phyloP scores from a whole-genome alignment of 2,329 filamentous ascomycete species.

The Colletotrichum sansevieriae region DNA sequence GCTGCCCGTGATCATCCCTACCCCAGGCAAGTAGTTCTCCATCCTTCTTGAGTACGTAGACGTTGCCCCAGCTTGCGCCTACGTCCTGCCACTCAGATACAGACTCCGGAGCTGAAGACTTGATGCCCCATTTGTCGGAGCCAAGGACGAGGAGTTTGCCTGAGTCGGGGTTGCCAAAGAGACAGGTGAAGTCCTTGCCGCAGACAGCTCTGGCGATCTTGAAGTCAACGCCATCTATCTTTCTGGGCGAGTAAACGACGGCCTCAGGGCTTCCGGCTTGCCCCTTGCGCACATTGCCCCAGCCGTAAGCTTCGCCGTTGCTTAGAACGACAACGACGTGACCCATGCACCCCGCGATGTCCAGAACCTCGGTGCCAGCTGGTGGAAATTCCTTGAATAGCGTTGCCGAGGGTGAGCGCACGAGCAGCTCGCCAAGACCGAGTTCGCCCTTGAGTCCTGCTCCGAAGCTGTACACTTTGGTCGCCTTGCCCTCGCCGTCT shows the following conservation, averaged over 20 bases:
- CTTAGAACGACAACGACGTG: slow-evolving; percentile 81
- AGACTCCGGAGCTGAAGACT: slow-evolving; percentile 66
- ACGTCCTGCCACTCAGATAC: slow-evolving; percentile 75
- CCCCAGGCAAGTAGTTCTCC: slow-evolving; percentile 81
- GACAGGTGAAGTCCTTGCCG: slow-evolving; percentile 86
- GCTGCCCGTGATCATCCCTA: slow-evolving; percentile 85
- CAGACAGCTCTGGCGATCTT: slow-evolving; percentile 77
- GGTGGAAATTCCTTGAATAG: slow-evolving; percentile 75
- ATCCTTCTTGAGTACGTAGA: slow-evolving; percentile 76
- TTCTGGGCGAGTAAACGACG: slow-evolving; percentile 70
- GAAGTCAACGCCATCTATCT: slow-evolving; percentile 71
- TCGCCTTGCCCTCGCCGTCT: slow-evolving; percentile 58
- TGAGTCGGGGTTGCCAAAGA: slow-evolving; percentile 68
- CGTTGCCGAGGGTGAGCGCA: slow-evolving; percentile 62
- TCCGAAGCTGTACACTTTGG: slow-evolving; percentile 73
- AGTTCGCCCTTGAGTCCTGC: slow-evolving; percentile 79
- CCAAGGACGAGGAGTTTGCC: slow-evolving; percentile 78
- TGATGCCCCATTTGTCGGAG: slow-evolving; percentile 78
- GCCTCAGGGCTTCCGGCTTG: slow-evolving; percentile 76
- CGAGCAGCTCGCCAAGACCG: slow-evolving; percentile 69
- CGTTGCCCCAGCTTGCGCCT: slow-evolving; percentile 83
- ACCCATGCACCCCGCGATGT: slow-evolving; percentile 80
- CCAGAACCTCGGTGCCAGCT: slow-evolving; percentile 65
- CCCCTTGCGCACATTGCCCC: slow-evolving; percentile 89
- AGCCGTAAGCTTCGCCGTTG: slow-evolving; percentile 85